Base-by-base conservation (phyloP, 78 protist genomes). In the Dictyostelium purpureum region DNA sequence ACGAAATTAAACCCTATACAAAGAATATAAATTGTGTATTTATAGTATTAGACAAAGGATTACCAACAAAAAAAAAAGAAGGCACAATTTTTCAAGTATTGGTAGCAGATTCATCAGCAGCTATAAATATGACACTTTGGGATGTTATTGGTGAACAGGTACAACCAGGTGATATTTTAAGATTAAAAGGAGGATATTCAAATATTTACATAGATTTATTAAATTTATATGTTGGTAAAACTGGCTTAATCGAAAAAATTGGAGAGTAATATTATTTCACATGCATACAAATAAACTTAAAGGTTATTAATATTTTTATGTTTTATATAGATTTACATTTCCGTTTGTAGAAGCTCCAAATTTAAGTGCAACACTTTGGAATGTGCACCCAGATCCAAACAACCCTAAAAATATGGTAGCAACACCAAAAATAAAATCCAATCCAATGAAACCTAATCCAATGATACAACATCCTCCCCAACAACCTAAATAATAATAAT, bases 141-240 rank as follows among this genome's bases (percentile, higher is more conserved):
- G 92, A 85, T 57, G 40, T 21, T 12, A 14, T 28, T 42, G 92
- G 92, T 45, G 92, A 85, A 51, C 92, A 85, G 45, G 79, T 61
- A 7, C 80, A 73, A 73, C 92, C 92, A 19, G 92, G 92, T 47
- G 92, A 85, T 47, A 85, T 85, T 14, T 79, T 85, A 18, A 70
- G 92, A 43, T n/a, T 85, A 47, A 28, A 66, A 35, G 92, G 82
- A n/a, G 92, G 92, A 5, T 85, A 85, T 85, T 47, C 82, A 37
- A 67, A 79, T 11, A 70, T 85, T 3, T 85, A 71, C 24, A 77
- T 56, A 26, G 92, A 85, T 2, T 51, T 74, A 47, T 61, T 73
- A 43, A 67, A 56, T 73, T 57, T 85, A 6, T 85, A 85, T 73
- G 92, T 56, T 31, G 92, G 92, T 26, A 85, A 85, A 59, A 59